A percentile compares a stretch with the other conserved stretches of the same genome.
These are phyloP conservation scores for Lactarius psammicola DNA, from an alignment of 768 basidiomycete species.

Conservation along the genomic window DNA sequence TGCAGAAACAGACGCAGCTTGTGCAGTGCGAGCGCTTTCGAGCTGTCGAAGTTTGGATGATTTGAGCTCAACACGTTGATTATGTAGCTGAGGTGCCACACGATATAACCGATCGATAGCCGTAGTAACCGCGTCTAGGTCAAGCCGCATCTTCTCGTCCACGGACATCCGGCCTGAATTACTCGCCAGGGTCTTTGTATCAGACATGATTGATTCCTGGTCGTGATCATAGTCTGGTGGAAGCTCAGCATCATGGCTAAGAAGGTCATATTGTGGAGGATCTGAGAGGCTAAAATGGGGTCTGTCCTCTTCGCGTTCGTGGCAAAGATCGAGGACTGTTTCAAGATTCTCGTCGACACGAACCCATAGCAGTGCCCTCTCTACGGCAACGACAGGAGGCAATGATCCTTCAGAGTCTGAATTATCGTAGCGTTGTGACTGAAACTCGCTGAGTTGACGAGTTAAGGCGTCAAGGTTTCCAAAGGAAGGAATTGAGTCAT, in stretches of 20 bases:
- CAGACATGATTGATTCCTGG: constrained; percentile 6
- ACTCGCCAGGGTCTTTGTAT: constrained; percentile 22
- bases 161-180: constrained; percentile 24
- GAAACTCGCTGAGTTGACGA: constrained; percentile 29
- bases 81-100: constrained; percentile 83
- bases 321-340: constrained; percentile 27
- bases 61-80: constrained; percentile 91
- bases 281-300: constrained; percentile 8
- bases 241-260: constrained; percentile 36
- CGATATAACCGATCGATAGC: constrained; percentile 89
- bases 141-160: constrained; percentile 81
- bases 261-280: constrained; percentile 30
- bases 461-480: constrained; percentile 25
- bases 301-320: constrained; percentile 23
- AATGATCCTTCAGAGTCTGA: constrained; percentile 10
- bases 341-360: constrained; percentile 28
- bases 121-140: constrained; percentile 79
- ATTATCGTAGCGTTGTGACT: constrained; percentile 20
- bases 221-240: constrained; percentile 36
- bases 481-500: constrained; percentile 33
- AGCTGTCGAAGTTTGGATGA: constrained; percentile 66
- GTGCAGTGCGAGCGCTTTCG: constrained; percentile 61
- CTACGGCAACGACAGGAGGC: constrained; percentile 28
- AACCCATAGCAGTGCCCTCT: constrained; percentile 27
- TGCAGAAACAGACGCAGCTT: constrained; percentile 34